Evolutionary conservation across 768 basidiomycete genomes (phyloP).

Genomic region (Tephrocybe sp.): DNA sequence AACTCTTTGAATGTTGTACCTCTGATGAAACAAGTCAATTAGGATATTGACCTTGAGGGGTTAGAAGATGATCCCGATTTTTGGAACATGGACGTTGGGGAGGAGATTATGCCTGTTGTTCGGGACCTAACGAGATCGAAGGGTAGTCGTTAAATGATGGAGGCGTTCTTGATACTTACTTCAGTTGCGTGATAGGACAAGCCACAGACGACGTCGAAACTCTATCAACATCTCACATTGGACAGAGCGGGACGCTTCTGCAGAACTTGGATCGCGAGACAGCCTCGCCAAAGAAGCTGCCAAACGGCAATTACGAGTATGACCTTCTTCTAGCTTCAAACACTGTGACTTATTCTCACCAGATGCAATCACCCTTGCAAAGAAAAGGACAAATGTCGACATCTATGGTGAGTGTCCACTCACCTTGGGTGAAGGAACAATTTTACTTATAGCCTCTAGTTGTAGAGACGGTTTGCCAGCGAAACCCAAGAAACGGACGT

Average conservation of each 20-base stretch:
- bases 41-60: conserved; percentile 69
- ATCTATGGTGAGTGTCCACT: conserved; percentile 58
- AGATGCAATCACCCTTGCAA: conserved; percentile 85
- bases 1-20: neutral
- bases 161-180: neutral
- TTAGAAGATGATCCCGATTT: conserved; percentile 71
- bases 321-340: too few relatives aligned
- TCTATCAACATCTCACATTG: neutral
- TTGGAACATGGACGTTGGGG: conserved; percentile 53
- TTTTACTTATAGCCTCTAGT: conserved; percentile 34
- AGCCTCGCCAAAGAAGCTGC: conserved; percentile 36
- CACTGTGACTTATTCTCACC: neutral
- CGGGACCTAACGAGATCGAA: conserved; percentile 36
- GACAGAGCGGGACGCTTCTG: conserved; percentile 1
- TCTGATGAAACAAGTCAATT: neutral
- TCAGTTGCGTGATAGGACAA: neutral
- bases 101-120: conserved; percentile 24
- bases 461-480: conserved; percentile 69
- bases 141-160: conserved; percentile 12
- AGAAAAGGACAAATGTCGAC: conserved; percentile 72
- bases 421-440: conserved; percentile 1
- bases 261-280: conserved; percentile 1
- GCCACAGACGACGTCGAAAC: neutral
- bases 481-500: conserved; percentile 35
- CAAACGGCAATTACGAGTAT: conserved; percentile 68